phyloP scores from a whole-genome alignment of 2,329 filamentous ascomycete genomes.

The Hypocreales sp. region DNA sequence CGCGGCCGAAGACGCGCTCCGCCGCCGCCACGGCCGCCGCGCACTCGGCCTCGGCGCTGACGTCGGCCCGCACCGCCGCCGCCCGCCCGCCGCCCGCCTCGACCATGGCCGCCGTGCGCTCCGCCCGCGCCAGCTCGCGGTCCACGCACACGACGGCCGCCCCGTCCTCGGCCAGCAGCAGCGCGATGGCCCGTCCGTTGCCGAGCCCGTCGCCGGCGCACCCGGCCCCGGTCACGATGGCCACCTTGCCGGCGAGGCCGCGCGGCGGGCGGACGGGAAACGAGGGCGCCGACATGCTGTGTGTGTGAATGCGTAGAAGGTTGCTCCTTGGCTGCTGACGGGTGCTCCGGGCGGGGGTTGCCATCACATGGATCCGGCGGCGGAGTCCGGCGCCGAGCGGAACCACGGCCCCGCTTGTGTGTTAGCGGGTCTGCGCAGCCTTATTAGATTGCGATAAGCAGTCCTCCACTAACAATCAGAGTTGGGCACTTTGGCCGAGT shows the following conservation, averaged over 20 bases:
- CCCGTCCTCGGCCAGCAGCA: conserved; percentile 43
- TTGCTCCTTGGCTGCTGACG: no score
- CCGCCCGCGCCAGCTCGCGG: conserved; percentile 29
- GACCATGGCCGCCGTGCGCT: conserved; percentile 38
- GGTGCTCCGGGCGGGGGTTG: no score
- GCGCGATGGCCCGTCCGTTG: conserved; percentile 41
- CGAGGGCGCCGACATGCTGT: no score
- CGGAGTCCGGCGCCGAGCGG: background rate
- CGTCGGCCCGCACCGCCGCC: conserved; percentile 31
- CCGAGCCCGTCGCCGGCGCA: conserved; percentile 40
- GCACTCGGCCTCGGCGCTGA: conserved; percentile 38
- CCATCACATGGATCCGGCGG: no score
- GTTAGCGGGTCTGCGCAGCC: background rate
- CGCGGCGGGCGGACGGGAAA: conserved; percentile 10
- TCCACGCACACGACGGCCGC: conserved; percentile 45
- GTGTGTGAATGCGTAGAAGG: no score
- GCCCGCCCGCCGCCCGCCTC: conserved; percentile 22
- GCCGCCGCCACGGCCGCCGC: conserved; percentile 23
- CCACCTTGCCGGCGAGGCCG: conserved; percentile 10
- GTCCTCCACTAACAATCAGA: no score
- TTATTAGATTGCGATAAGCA: background rate
- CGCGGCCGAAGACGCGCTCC: conserved; percentile 30
- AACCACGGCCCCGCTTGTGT: no score
- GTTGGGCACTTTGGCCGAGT: no score
- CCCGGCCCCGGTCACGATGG: conserved; percentile 11